A percentile compares a stretch with the other conserved stretches of the same genome.
Conservation (phyloP, 345 rosid species). For the Turritis glabra region DNA sequence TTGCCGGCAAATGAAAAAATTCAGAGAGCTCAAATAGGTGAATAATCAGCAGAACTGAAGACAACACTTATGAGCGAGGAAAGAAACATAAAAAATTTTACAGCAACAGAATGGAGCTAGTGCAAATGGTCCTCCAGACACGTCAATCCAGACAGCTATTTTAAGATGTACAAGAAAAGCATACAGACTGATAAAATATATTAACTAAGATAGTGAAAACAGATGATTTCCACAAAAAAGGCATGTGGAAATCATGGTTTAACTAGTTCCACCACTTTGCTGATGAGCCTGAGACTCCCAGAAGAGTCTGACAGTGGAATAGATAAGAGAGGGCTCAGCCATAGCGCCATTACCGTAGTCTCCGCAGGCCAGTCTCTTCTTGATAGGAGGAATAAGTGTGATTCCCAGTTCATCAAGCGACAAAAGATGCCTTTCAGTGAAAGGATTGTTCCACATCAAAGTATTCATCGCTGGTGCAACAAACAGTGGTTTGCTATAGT, state of each 20-base stretch:
- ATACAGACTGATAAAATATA: background rate
- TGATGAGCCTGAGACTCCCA: conserved; percentile 57
- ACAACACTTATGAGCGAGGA: background rate
- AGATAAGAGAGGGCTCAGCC: conserved; percentile 86
- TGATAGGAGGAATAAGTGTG: conserved; percentile 77
- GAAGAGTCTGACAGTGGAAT: conserved; percentile 74
- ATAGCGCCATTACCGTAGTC: conserved; percentile 89
- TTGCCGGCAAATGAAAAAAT: background rate
- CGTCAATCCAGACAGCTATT: conserved; percentile 4
- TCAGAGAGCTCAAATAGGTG: background rate
- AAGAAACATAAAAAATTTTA: background rate
- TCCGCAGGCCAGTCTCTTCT: conserved; percentile 86
- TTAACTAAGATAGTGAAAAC: background rate
- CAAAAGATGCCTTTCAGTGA: conserved; percentile 84
- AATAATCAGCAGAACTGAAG: background rate
- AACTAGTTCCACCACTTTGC: conserved; percentile 31
- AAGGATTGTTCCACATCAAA: conserved; percentile 91
- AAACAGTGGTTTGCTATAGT: conserved; percentile 73
- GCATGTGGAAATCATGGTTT: background rate
- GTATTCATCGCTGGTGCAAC: conserved; percentile 92
- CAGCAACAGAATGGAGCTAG: conserved; percentile 15
- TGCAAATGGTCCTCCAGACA: background rate
- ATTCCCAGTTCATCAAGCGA: conserved; percentile 84
- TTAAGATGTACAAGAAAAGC: conserved; percentile 30
- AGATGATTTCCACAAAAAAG: background rate